A percentile compares a stretch with the other conserved stretches of the same genome.
Evolutionary conservation across 2,329 filamentous ascomycete genomes (phyloP).

Genomic region (Alternaria infectoria): DNA sequence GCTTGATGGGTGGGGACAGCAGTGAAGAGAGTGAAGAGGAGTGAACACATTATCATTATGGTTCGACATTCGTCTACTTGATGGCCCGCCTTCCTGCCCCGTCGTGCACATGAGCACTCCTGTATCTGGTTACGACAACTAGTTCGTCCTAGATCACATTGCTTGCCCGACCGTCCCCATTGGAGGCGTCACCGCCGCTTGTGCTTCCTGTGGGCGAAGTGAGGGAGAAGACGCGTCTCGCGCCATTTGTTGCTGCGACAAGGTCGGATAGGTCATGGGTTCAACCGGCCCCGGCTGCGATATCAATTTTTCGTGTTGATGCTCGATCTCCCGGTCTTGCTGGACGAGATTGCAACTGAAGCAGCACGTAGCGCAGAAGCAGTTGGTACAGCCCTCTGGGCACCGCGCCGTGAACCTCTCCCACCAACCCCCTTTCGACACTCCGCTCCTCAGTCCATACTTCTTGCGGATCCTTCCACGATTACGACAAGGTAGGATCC

Average conservation of each 20-base stretch:
- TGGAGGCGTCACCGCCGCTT: neutral
- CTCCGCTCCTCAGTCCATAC: neutral
- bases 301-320: neutral
- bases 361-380: neutral
- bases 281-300: neutral
- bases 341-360: neutral
- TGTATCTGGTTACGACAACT: no score
- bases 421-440: no score
- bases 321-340: neutral
- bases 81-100: neutral
- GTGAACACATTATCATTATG: slow-evolving; percentile 4
- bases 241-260: neutral
- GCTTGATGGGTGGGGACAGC: slow-evolving; percentile 45
- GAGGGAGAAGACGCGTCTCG: neutral
- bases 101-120: neutral
- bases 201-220: no score
- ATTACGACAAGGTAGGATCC: no score
- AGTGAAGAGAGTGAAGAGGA: slow-evolving; percentile 56
- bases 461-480: neutral
- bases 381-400: no score
- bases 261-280: neutral
- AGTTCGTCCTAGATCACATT: no score
- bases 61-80: neutral
- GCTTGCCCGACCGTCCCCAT: neutral
- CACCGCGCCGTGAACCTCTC: no score